phyloP scores from a whole-genome alignment of 345 rosid genomes.

The Hibiscus mutabilis region DNA sequence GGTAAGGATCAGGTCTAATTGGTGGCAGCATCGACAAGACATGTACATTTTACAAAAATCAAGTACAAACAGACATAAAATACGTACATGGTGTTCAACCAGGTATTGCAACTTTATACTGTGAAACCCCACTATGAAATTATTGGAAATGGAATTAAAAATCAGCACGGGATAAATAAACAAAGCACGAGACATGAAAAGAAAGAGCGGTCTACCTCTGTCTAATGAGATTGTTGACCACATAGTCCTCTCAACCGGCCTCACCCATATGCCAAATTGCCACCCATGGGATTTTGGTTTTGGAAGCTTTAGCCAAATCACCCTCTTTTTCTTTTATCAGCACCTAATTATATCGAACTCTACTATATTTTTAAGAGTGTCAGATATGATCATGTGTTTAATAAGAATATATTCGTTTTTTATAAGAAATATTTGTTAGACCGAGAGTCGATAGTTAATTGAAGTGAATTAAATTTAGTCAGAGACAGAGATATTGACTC shows the following conservation, averaged over 20 bases:
- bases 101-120: constrained; percentile 1
- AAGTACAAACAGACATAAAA: constrained; percentile 26
- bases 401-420: no score
- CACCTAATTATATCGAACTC: no score
- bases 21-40: no score
- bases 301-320: constrained; percentile 3
- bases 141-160: neutral
- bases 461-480: no score
- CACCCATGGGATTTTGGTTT: neutral
- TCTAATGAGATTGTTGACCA: constrained; percentile 48
- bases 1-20: no score
- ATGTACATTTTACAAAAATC: constrained; percentile 17
- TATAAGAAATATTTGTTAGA: no score
- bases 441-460: no score
- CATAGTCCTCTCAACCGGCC: constrained; percentile 23
- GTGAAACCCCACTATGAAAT: neutral
- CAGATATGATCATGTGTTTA: no score
- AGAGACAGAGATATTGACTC: neutral
- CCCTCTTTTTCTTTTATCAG: no score
- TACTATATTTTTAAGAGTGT: no score
- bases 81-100: constrained; percentile 1
- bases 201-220: constrained; percentile 41
- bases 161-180: constrained; percentile 1
- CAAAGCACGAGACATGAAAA: constrained; percentile 39
- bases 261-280: constrained; percentile 11